These are phyloP conservation scores for Leptographium lundbergii DNA, from an alignment of 2,329 filamentous ascomycete genomes.

Conservation along the genomic window DNA sequence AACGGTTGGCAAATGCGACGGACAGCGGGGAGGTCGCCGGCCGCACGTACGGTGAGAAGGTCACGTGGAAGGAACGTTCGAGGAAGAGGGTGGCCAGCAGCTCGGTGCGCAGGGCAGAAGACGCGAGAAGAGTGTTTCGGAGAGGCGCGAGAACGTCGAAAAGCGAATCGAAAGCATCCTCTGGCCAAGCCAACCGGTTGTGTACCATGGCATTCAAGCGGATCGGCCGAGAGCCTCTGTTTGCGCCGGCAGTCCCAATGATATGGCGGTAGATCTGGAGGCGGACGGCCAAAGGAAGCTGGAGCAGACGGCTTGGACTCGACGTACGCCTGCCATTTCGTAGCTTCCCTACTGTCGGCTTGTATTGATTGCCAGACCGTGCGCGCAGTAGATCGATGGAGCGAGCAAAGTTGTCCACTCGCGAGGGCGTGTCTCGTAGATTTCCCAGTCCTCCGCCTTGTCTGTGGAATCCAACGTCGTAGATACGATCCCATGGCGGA, in stretches of 20 bases:
- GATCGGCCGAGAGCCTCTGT: background rate
- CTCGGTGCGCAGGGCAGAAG: slow-evolving; percentile 23
- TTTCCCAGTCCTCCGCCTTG: background rate
- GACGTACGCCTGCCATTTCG: background rate
- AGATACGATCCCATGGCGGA: slow-evolving; percentile 9
- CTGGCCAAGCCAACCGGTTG: slow-evolving; percentile 22
- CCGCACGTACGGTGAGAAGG: slow-evolving; percentile 24
- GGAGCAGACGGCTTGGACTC: background rate
- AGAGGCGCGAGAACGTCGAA: slow-evolving; percentile 11
- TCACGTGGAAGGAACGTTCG: slow-evolving; percentile 23
- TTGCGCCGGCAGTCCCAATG: background rate
- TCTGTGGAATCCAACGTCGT: slow-evolving; percentile 2
- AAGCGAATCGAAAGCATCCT: slow-evolving; percentile 20
- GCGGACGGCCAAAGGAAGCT: background rate
- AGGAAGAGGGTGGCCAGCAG: slow-evolving; percentile 23
- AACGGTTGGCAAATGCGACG: slow-evolving; percentile 21
- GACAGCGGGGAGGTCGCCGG: slow-evolving; percentile 21
- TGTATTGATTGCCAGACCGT: background rate
- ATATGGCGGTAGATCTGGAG: background rate
- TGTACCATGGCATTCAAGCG: slow-evolving; percentile 18
- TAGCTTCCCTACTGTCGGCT: background rate
- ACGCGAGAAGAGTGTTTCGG: background rate
- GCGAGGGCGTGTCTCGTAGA: background rate
- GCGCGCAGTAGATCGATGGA: background rate
- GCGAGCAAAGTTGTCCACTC: background rate